phyloP scores from a whole-genome alignment of 2,329 filamentous ascomycete genomes.

The Cordyceps farinosa region DNA sequence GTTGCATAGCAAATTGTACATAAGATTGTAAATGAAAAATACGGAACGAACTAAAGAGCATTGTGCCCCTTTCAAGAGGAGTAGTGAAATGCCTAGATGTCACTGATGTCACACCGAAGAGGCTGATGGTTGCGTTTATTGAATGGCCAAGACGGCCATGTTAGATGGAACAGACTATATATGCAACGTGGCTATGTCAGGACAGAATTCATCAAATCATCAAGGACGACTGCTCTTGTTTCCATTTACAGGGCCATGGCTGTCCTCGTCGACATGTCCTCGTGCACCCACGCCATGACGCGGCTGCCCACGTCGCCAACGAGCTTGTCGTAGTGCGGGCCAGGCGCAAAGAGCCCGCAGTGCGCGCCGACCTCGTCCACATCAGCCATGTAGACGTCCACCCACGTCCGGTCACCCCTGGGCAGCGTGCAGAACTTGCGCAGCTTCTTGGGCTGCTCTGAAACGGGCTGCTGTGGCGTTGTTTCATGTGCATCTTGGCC shows the following conservation, averaged over 20 bases:
- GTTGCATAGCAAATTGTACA: background rate
- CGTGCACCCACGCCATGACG: constrained; percentile 67
- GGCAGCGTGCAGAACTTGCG: constrained; percentile 79
- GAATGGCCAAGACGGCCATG: no score
- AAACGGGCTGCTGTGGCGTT: constrained; percentile 20
- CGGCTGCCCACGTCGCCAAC: constrained; percentile 69
- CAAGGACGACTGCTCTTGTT: no score
- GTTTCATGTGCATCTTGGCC: constrained; percentile 13
- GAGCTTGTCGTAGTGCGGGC: constrained; percentile 69
- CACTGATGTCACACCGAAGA: no score
- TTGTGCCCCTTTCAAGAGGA: no score
- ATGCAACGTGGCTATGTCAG: background rate
- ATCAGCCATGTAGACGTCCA: constrained; percentile 74
- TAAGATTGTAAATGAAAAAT: background rate
- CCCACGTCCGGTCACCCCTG: constrained; percentile 66
- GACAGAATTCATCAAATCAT: background rate
- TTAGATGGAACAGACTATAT: background rate
- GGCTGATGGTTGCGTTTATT: no score
- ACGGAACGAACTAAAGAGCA: no score
- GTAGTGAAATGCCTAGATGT: no score
- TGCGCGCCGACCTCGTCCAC: constrained; percentile 85
- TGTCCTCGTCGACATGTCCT: constrained; percentile 49
- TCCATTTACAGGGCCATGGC: constrained; percentile 24
- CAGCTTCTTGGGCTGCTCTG: constrained; percentile 45
- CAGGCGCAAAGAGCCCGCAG: constrained; percentile 73